A percentile compares a stretch with the other conserved stretches of the same genome.
Conservation (phyloP, 306 rosid genomes). For the Pterocarpus santalinus region DNA sequence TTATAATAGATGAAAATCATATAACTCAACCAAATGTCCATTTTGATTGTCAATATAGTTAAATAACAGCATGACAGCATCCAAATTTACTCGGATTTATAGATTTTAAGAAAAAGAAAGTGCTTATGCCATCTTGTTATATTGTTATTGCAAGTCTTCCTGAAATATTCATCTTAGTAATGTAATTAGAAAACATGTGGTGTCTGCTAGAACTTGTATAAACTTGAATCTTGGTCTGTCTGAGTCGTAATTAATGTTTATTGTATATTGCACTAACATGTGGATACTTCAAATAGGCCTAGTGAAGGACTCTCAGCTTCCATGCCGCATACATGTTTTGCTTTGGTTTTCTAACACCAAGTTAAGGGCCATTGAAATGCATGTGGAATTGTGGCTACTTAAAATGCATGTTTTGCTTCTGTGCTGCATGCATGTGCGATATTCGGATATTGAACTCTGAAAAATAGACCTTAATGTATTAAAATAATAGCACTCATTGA, state of each 20-base stretch:
- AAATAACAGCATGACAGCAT: constrained; percentile 17
- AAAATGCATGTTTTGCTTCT: not conserved
- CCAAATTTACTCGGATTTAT: not conserved
- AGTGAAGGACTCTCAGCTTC: constrained; percentile 3
- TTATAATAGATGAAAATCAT: not conserved
- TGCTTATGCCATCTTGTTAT: not conserved
- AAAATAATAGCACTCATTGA: constrained; percentile 40
- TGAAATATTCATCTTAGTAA: not conserved
- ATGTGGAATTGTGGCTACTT: not conserved
- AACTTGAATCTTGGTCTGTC: constrained; percentile 23
- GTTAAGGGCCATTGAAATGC: not conserved
- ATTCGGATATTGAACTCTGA: constrained; percentile 4
- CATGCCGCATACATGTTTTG: constrained; percentile 1
- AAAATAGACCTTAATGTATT: constrained; percentile 21
- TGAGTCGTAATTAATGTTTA: not conserved
- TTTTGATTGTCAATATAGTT: constrained; percentile 28
- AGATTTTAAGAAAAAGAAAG: not conserved
- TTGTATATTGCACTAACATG: not conserved
- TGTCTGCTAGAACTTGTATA: not conserved
- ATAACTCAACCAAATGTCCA: constrained; percentile 8
- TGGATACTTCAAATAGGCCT: not conserved
- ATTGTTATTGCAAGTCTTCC: not conserved
- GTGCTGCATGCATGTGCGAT: constrained; percentile 31
- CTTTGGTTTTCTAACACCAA: not conserved
- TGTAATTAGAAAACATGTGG: constrained; percentile 12